phyloP scores from a whole-genome alignment of 441 rosid genomes.

The California macrophylla region DNA sequence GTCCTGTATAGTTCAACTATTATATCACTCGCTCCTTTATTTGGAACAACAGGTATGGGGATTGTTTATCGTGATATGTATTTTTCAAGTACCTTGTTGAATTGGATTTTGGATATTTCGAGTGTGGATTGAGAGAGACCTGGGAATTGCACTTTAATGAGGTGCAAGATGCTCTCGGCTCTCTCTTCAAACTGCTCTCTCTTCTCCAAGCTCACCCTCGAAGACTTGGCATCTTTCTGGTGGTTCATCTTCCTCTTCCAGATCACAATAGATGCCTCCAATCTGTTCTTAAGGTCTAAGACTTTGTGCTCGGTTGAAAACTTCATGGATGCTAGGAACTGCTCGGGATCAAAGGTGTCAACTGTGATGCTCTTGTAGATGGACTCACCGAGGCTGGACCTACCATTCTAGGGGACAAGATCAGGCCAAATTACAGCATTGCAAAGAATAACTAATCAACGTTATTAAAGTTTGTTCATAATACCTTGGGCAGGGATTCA shows the following conservation, averaged over 20 bases:
- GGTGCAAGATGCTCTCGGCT: constrained; percentile 61
- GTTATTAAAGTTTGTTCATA: neutral
- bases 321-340: constrained; percentile 65
- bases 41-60: neutral
- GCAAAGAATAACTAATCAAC: neutral
- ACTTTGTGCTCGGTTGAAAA: constrained; percentile 79
- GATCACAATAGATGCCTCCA: constrained; percentile 84
- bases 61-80: neutral
- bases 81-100: constrained; percentile 41
- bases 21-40: too few species aligned
- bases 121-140: constrained; percentile 84
- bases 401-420: constrained; percentile 45
- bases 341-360: constrained; percentile 74
- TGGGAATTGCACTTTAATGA: constrained; percentile 69
- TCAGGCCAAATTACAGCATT: neutral
- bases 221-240: constrained; percentile 37
- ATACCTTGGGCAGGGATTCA: constrained; percentile 68
- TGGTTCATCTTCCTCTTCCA: constrained; percentile 73
- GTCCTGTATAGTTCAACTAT: constrained; percentile 28
- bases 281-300: constrained; percentile 75
- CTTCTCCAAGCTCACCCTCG: constrained; percentile 60
- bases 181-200: constrained; percentile 37
- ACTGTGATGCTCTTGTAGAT: constrained; percentile 59
- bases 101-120: constrained; percentile 88
- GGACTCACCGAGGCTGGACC: constrained; percentile 78